Evolutionary conservation across 2,329 filamentous ascomycete species (phyloP), one percentile per base, ranked within the genome.

Genomic region (Epichloe baconii): DNA sequence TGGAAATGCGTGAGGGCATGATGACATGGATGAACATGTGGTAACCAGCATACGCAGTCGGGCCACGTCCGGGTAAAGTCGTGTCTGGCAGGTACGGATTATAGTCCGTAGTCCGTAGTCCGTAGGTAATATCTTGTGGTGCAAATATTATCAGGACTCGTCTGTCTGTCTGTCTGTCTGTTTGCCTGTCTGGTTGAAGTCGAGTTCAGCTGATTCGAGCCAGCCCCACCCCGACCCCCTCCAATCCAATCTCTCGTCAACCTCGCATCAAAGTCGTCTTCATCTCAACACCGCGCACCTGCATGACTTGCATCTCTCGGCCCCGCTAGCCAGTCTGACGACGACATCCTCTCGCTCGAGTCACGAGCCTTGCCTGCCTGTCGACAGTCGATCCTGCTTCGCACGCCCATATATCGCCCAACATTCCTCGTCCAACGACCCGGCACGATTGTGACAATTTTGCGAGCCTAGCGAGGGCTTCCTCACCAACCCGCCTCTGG

Each of bases 381-480:
- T 11, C 31, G 31, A 31, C 8, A 31, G 31, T 31, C 31, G 3
- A 31, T 10, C 8, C 31, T 31, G 31, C 31, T 11, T 11, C 31
- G 31, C 31, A 31, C 31, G 31, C 31, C 31, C 31, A 31, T 31
- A 31, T 10, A 31, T 4, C 31, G 21, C 21, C 47, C n/a, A 36
- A 10, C 8, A 43, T 21, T 12, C 21, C 17, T 19, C 26, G 36
- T 17, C 26, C 17, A n/a, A 17, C 40, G 5, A 4, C 47, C 34
- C 41, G 48, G 50, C 48, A 45, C 17, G 40, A 61, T 62, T 61
- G 53, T 48, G 48, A 52, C 51, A 45, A 45, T 40, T 48, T 44
- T 40, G 40, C 37, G 26, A 46, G 42, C 50, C 44, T 49, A 51
- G 52, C 48, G 50, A 50, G 50, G 52, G 54, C 48, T 52, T 44